Conservation (phyloP, 768 basidiomycete genomes). For the Asterophora lycoperdoides region DNA sequence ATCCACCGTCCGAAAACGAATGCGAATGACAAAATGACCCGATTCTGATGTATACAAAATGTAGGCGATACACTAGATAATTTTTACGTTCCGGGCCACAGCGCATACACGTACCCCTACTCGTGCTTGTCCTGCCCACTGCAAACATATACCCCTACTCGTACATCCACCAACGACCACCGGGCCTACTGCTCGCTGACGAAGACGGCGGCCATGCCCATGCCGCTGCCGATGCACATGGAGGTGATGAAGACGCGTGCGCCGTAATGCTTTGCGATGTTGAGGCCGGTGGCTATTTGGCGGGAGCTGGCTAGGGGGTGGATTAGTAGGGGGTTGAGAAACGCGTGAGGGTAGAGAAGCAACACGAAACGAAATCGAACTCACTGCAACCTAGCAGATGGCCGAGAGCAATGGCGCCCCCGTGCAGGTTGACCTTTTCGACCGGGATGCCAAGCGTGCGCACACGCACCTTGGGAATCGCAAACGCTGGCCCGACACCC, state of each 20-base stretch:
- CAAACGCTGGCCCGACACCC: too few species aligned
- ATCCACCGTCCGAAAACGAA: too few species aligned
- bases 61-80: too few species aligned
- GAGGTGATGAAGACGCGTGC: conserved; percentile 79
- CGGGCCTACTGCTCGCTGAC: conserved; percentile 80
- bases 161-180: too few species aligned
- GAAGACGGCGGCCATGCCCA: conserved; percentile 88
- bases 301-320: conserved; percentile 65
- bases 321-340: background rate
- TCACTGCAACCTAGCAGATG: conserved; percentile 83
- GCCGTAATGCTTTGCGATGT: conserved; percentile 72
- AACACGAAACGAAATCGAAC: conserved; percentile 20
- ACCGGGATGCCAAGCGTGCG: conserved; percentile 64
- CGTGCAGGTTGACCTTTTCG: conserved; percentile 81
- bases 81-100: too few species aligned
- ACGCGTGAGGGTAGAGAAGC: too few species aligned
- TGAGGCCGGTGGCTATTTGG: conserved; percentile 82
- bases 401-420: too few species aligned
- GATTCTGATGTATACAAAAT: too few species aligned
- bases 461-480: conserved; percentile 63
- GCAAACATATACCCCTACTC: too few species aligned
- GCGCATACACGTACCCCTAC: too few species aligned
- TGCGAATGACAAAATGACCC: too few species aligned
- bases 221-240: conserved; percentile 89
- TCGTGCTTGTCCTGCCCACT: too few species aligned